phyloP scores from a whole-genome alignment of 2,329 filamentous ascomycete species.

The Fusarium miscanthi region DNA sequence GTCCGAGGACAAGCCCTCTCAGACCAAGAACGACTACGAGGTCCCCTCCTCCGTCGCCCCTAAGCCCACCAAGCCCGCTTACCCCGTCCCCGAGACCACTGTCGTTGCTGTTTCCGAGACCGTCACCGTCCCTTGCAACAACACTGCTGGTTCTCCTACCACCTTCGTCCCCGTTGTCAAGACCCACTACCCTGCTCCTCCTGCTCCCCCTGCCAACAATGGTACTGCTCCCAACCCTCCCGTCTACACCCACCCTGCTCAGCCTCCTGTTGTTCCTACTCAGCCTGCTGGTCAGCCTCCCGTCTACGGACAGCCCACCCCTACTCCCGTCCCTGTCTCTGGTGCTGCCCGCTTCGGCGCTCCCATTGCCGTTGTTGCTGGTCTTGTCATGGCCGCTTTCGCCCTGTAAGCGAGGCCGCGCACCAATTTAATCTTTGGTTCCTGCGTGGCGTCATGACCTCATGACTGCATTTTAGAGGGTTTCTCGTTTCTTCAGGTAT shows the following conservation, averaged over 20 bases:
- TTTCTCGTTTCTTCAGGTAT: conserved; percentile 43
- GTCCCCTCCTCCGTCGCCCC: conserved; percentile 45
- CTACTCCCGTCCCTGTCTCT: conserved; percentile 43
- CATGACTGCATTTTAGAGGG: conserved; percentile 49
- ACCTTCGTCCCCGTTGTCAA: conserved; percentile 39
- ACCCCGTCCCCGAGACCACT: conserved; percentile 39
- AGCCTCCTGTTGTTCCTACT: conserved; percentile 43
- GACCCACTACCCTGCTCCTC: conserved; percentile 33
- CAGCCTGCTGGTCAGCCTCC: conserved; percentile 31
- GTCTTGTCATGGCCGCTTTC: conserved; percentile 55
- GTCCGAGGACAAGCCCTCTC: conserved; percentile 18
- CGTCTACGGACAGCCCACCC: conserved; percentile 36
- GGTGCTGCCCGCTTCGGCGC: conserved; percentile 50
- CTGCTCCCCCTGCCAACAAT: conserved; percentile 33
- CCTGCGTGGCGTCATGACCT: conserved; percentile 45
- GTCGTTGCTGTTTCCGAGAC: conserved; percentile 34
- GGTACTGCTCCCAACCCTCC: conserved; percentile 33
- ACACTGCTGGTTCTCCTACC: conserved; percentile 38
- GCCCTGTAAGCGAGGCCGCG: conserved; percentile 54
- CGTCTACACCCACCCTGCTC: conserved; percentile 27
- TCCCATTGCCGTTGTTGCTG: conserved; percentile 54
- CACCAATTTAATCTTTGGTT: conserved; percentile 36
- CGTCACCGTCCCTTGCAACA: conserved; percentile 42
- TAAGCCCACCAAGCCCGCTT: conserved; percentile 28
- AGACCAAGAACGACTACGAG: conserved; percentile 23